Base-by-base conservation (phyloP, 2,329 filamentous ascomycete genomes). In the Phoma sp. region DNA sequence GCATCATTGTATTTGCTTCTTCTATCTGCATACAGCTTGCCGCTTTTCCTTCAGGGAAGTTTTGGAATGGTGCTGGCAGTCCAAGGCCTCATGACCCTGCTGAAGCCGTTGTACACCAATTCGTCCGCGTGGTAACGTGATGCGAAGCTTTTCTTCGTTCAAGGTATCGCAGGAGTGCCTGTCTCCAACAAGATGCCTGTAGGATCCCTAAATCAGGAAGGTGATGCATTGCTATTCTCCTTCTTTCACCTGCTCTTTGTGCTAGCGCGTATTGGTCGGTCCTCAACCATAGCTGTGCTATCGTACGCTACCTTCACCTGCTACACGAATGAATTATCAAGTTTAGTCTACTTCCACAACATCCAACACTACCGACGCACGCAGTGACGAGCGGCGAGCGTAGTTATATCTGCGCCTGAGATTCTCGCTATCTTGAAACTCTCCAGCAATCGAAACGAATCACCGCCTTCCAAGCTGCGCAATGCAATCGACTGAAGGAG, bases 161-260 rank as follows among this genome's bases (percentile, higher is more conserved):
- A 15, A 13, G 12, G 12, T 5, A 10, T 13, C 12, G 29, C 29
- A 31, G 15, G 29, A 31, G 4, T 12, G 12, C 29, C 12, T 31
- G 29, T 31, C 6, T 6, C 22, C 22, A 24, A 24, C 22, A 24
- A 24, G 22, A 24, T 24, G 29, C 7, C 29, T 31, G 29, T 9
- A 31, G 32, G 8, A 8, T 8, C 32, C n/a, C 7, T 12, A 29
- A 17, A 37, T 15, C 10, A 9, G 17, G 24, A 43, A 31, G 33
- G n/a, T 36, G 39, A 32, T 31, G 39, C 33, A 19, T 51, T 10
- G 13, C 19, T 22, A 3, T 4, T 1, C 12, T 24, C 24, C 24
- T 22, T 32, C 48, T 8, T 44, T 51, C 33, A 44, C 48, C 40
- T 44, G 15, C 40, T 44, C 33, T 25, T 29, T 32, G 21, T 19